Base-by-base conservation (phyloP, 2,329 filamentous ascomycete genomes). In the Bisporella sp. region DNA sequence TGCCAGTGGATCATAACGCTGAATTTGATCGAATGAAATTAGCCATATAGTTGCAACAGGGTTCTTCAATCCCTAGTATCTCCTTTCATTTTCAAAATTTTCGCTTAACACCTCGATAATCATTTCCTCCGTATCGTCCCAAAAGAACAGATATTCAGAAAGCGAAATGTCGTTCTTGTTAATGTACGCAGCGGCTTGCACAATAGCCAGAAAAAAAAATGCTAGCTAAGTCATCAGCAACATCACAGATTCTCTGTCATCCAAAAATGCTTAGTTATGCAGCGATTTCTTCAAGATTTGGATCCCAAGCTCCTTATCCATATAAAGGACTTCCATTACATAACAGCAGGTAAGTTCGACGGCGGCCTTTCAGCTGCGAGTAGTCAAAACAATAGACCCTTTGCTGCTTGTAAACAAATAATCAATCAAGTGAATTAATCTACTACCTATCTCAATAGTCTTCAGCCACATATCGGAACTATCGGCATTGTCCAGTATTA, bases 1-100 rank as follows among this genome's bases (percentile, higher is more conserved):
- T 1, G 71, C 71, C 4, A 56, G 33, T 2, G 46, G 4, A 43
- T 69, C 54, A 1, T 30, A 49, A 31, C 54, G 49, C 13, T 53
- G 56, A 30, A 73, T 69, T 31, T 68, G 62, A 9, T 70, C 57
- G 35, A 75, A 71, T 0, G 71, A 72, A n/a, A 74, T 61, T 1
- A 70, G 54, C 59, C 65, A 71, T 1, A 71, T 72, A 6, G 21
- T 42, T 8, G 41, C 41, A 42, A 42, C 21, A 7, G 41, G 41
- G 21, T 42, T 42, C 21, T 63, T 62, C 44, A 50, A 40, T 1
- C 65, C 59, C 2, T 49, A 54, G 51, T 71, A 68, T 11, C 63
- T 59, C 1, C 48, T 60, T 1, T 57, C 55, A 48, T 71, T 68
- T 3, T 54, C 54, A 29, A 70, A 68, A 13, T 68, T 63, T 47